These are phyloP conservation scores for Oryza meridionalis DNA, from an alignment of 176 grass and related monocot species.

Conservation along the genomic window DNA sequence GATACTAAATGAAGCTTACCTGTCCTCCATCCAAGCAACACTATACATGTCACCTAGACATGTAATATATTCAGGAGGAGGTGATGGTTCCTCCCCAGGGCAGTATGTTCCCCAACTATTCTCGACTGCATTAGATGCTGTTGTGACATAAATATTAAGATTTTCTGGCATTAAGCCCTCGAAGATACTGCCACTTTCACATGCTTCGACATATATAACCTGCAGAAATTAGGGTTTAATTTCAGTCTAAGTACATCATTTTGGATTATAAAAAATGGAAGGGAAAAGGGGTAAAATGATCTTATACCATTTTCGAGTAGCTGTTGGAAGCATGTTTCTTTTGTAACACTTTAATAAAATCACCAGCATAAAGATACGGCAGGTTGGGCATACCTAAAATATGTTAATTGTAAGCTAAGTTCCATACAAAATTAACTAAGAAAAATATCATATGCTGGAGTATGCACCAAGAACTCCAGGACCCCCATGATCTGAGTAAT, in stretches of 20 bases:
- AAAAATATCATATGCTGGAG: not conserved
- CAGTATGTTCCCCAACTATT: constrained; percentile 93
- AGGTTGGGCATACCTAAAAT: constrained; percentile 79
- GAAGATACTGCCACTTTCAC: constrained; percentile 98
- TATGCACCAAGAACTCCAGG: constrained; percentile 86
- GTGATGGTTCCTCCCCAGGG: constrained; percentile 63
- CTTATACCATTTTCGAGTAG: constrained; percentile 87
- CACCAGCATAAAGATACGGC: constrained; percentile 77
- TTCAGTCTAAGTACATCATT: not conserved
- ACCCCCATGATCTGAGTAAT: constrained; percentile 95
- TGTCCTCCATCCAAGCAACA: constrained; percentile 98
- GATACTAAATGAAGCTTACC: constrained; percentile 46
- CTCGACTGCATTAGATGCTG: constrained; percentile 74
- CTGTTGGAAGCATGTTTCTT: constrained; percentile 78
- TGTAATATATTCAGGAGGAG: constrained; percentile 70
- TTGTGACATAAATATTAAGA: constrained; percentile 86
- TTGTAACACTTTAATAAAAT: constrained; percentile 78
- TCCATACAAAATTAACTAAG: not conserved
- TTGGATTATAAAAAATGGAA: not conserved
- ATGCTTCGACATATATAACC: constrained; percentile 96
- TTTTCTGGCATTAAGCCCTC: constrained; percentile 78
- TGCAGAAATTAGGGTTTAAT: constrained; percentile 34
- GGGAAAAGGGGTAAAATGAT: not conserved
- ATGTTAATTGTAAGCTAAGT: constrained; percentile 24
- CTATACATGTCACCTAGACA: constrained; percentile 94